phyloP scores from a whole-genome alignment of 176 grass and related monocot species.

The Carex pumila region DNA sequence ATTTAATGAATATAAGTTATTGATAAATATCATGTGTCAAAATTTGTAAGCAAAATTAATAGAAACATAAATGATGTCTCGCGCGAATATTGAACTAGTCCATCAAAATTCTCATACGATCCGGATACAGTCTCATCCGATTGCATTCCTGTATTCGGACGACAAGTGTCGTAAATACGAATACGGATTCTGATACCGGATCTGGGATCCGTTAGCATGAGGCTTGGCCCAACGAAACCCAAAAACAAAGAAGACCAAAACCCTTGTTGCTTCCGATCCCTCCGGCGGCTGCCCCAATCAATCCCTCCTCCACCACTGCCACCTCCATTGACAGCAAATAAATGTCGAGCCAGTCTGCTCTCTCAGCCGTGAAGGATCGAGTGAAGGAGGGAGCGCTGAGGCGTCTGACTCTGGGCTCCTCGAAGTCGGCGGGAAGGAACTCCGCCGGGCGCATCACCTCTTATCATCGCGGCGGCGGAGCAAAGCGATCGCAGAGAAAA shows the following conservation, averaged over 20 bases:
- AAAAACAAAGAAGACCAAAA: not conserved
- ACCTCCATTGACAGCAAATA: not conserved
- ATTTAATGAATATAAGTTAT: no score
- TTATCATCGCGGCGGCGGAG: conserved; percentile 26
- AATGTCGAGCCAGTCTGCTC: not conserved
- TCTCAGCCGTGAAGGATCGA: not conserved
- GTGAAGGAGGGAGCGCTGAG: conserved; percentile 8
- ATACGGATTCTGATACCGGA: not conserved
- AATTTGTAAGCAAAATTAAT: no score
- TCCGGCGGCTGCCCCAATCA: not conserved
- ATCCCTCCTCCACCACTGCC: not conserved
- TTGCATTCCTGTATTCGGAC: no score
- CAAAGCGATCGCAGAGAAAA: conserved; percentile 26
- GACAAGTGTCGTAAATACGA: not conserved
- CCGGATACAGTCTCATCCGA: no score
- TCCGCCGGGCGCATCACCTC: conserved; percentile 6
- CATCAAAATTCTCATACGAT: no score
- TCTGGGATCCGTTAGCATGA: not conserved
- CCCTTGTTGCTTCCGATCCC: not conserved
- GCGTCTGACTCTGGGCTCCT: conserved; percentile 9
- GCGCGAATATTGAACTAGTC: no score
- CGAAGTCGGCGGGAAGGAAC: conserved; percentile 24
- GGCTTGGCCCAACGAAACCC: not conserved
- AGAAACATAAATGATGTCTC: no score
- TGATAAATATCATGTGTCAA: no score